phyloP scores from a whole-genome alignment of 225 moss, liverwort and hornwort genomes.

The Ulota crispa region DNA sequence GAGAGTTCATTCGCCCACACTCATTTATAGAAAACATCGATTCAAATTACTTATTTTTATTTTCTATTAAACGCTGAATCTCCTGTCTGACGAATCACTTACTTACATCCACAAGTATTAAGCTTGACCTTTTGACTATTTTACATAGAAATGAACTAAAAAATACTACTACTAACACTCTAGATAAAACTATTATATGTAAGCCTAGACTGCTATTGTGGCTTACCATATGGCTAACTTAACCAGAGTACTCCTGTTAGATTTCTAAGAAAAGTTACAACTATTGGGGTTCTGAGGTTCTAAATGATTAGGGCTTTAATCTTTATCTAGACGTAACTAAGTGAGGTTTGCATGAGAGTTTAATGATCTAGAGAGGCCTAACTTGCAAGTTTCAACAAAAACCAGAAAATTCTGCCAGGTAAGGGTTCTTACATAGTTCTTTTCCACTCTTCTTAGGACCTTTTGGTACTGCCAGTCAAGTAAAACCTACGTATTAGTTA shows the following conservation, averaged over 20 bases:
- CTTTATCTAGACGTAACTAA: not conserved
- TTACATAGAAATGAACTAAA: not conserved
- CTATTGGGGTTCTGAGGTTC: not conserved
- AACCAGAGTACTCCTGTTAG: not conserved
- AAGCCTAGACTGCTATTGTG: not conserved
- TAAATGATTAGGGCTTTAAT: not conserved
- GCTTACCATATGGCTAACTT: not conserved
- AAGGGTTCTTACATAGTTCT: conserved; percentile 26
- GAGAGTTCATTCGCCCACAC: not conserved
- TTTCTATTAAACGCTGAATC: not conserved
- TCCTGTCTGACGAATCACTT: not conserved
- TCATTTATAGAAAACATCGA: not conserved
- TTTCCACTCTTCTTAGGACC: conserved; percentile 28
- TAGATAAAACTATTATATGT: not conserved
- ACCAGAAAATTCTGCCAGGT: accelerated
- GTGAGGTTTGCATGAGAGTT: not conserved
- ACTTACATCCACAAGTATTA: conserved; percentile 13
- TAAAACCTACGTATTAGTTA: conserved; percentile 24
- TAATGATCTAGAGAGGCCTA: not conserved
- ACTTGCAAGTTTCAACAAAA: not conserved
- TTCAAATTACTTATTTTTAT: not conserved
- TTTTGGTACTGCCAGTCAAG: conserved; percentile 26
- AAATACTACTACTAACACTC: not conserved
- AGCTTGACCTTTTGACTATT: not conserved
- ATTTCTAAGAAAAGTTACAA: not conserved